These are phyloP conservation scores for Collybiopsis confluens DNA, from an alignment of 768 basidiomycete species.

Conservation along the genomic window DNA sequence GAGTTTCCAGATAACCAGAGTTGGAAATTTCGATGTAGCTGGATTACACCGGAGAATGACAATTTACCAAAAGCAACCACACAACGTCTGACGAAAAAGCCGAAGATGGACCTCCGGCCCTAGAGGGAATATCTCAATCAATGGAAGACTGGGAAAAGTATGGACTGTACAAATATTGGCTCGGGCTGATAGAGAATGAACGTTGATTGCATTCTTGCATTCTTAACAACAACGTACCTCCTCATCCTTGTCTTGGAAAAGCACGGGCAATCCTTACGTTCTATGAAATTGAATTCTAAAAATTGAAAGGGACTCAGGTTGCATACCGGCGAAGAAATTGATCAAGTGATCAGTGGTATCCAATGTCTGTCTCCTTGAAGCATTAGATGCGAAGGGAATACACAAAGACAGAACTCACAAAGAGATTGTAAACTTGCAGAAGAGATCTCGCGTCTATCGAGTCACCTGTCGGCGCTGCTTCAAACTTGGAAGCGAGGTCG, in stretches of 20 bases:
- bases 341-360: conserved; percentile 55
- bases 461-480: conserved; percentile 37
- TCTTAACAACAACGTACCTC: conserved; percentile 32
- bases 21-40: conserved; percentile 63
- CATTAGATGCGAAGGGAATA: not conserved
- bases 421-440: conserved; percentile 3
- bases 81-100: conserved; percentile 77
- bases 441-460: conserved; percentile 15
- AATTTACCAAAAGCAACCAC: conserved; percentile 72
- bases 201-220: no score
- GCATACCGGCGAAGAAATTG: conserved; percentile 55
- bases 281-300: not conserved
- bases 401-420: not conserved
- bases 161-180: not conserved
- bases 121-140: conserved; percentile 22
- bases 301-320: not conserved
- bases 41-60: conserved; percentile 67
- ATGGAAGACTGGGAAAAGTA: not conserved
- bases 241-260: conserved; percentile 57
- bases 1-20: conserved; percentile 53
- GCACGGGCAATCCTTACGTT: conserved; percentile 44
- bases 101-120: conserved; percentile 76
- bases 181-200: not conserved
- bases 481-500: conserved; percentile 43
- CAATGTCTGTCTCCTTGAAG: conserved; percentile 28